Base-by-base conservation (phyloP, 306 rosid genomes). In the Quercus variabilis region DNA sequence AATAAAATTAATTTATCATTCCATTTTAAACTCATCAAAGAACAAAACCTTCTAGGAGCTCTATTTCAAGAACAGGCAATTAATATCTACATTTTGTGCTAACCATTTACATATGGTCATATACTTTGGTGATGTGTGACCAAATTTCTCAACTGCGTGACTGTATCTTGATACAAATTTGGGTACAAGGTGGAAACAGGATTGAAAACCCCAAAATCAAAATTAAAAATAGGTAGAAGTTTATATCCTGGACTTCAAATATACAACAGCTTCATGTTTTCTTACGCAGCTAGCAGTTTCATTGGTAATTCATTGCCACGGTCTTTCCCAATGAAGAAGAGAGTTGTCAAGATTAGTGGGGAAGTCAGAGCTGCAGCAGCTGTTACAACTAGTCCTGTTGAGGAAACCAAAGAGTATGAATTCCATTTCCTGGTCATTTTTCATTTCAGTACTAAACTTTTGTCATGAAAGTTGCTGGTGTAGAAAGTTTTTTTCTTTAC, bases 351-450 rank as follows among this genome's bases (percentile, higher is more conserved):
- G 83, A 64, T 74, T 21, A 85, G 68, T 25, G 76, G 56, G 74
- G 87, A 78, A 85, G 90, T 90, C 51, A 78, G 69, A 82, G 93
- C 92, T 54, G 92, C 81, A 3, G 83, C 84, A 17, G 78, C 92
- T 77, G 86, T 89, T 76, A 87, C 82, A 76, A 62, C 90, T 51
- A 21, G 88, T 76, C 83, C 91, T 19, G 19, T 31, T 2, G 89
- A 87, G 82, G 91, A 88, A 84, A 73, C 80, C 80, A 90, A 90
- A 74, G 97, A 91, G 97, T 94, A 91, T 69, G 84, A 59, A 23
- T 73, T 80, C 84, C 78, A 51, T 26, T 60, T 17, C 11, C 69
- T 41, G 6, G 33, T 56, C 13, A 76, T 10, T 28, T 74, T 43
- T 17, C 17, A 51, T 43, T 18, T 43, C 6, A 49, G 15, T 49